Evolutionary conservation across 345 rosid species (phyloP), one percentile per base, ranked within the genome.

Genomic region (Chamaenerion angustifolium): DNA sequence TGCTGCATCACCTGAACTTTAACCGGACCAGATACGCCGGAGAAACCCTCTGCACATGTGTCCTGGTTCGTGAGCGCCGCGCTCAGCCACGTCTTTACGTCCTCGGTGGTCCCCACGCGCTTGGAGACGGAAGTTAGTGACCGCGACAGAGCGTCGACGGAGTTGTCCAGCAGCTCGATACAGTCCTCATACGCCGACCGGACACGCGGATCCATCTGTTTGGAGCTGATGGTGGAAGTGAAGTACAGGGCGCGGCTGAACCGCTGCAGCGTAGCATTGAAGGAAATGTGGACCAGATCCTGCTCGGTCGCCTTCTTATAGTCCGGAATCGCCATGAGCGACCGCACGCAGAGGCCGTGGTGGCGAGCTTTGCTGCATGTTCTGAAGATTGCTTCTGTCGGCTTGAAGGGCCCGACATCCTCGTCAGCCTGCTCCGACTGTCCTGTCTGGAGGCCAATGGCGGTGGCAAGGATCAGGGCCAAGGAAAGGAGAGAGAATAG

Each of bases 1-100:
- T 62, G 70, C 23, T 21, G 57, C 12, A 73, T 6, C 78, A 92
- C 69, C 77, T 74, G 85, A 48, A 72, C 62, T 64, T 82, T 92
- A 56, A 79, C 90, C 21, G 58, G 42, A n/a, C 79, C 84, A 14
- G 62, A 61, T 41, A 71, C 66, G 41, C 58, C 90, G 16, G 60
- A 74, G 35, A 92, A 81, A 17, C 99, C 98, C 25, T 92, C 99
- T 8, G 71, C 35, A 43, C 99, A 92, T 49, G 99, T 92, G 79
- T 92, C 99, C 9, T 88, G 95, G 48, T 92, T 88, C 0, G 96
- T 92, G 54, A 92, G 41, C 42, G 99, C 84, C 0, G 94, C 65
- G 77, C 99, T 92, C 15, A 92, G 88, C 99, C 99, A 92, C 57
- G 95, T 92, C 66, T 65, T 27, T 31, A 92, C 99, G 69, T 92